Evolutionary conservation across 768 basidiomycete genomes (phyloP).

Genomic region (Solioccasus polychromus): DNA sequence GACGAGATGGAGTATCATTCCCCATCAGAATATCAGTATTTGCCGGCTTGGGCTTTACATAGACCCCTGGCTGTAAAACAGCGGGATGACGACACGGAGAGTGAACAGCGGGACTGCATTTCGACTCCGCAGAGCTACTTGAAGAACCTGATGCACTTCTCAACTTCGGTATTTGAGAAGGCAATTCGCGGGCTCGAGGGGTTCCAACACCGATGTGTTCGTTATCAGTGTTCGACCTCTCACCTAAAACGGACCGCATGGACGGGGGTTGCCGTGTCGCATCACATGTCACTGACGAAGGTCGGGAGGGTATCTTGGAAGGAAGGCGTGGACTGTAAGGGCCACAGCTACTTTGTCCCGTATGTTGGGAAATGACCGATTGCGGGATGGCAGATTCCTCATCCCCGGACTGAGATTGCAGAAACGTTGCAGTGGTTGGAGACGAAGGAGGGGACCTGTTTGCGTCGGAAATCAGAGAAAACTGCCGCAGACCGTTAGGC

Average conservation of each 20-base stretch:
- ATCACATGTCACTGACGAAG: slow-evolving; percentile 6
- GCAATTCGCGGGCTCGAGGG: slow-evolving; percentile 10
- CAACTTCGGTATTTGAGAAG: slow-evolving; percentile 31
- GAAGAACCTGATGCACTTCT: slow-evolving; percentile 28
- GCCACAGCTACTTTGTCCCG: slow-evolving; percentile 32
- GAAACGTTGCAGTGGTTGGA: slow-evolving; percentile 1
- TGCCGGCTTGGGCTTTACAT: background rate
- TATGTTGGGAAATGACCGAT: slow-evolving; percentile 6
- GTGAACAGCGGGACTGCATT: background rate
- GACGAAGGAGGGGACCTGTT: slow-evolving; percentile 8
- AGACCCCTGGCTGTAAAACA: slow-evolving; percentile 5
- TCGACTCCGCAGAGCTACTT: slow-evolving; percentile 18
- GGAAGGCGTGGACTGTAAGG: slow-evolving; percentile 44
- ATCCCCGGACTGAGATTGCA: slow-evolving; percentile 1
- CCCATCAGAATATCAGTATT: background rate
- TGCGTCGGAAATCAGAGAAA: slow-evolving; percentile 14
- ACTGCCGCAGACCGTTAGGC: slow-evolving; percentile 7
- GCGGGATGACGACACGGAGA: slow-evolving; percentile 5
- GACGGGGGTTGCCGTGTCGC: background rate
- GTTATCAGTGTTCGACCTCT: slow-evolving; percentile 15
- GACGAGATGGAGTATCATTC: slow-evolving; percentile 24
- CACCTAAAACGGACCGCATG: slow-evolving; percentile 6
- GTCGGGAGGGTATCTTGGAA: slow-evolving; percentile 31
- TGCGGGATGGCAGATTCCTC: background rate
- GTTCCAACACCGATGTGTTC: background rate